These are phyloP conservation scores for Aethionema arabicum DNA, from an alignment of 345 rosid species.

Conservation along the genomic window DNA sequence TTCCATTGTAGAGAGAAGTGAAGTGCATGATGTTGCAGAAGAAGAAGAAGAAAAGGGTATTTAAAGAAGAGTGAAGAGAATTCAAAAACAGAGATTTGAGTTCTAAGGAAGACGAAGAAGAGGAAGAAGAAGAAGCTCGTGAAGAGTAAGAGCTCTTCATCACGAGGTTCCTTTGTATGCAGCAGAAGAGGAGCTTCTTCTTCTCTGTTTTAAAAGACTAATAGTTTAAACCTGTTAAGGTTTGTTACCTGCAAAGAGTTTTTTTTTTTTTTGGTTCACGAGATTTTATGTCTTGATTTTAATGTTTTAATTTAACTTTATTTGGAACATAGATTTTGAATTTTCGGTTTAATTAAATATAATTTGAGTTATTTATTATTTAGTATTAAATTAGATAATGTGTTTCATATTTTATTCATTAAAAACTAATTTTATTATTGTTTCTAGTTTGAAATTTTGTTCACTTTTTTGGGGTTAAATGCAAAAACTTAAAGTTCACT, in stretches of 20 bases:
- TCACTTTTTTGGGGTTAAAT: too few relatives aligned
- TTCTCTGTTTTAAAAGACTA: conserved; percentile 35
- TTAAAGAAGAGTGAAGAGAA: conserved; percentile 54
- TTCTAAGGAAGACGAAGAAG: conserved; percentile 41
- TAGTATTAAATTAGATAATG: too few relatives aligned
- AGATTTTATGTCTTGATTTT: conserved; percentile 53
- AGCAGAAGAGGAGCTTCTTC: conserved; percentile 38
- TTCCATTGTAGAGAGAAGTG: conserved; percentile 43
- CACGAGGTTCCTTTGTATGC: conserved; percentile 82
- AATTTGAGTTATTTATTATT: too few relatives aligned
- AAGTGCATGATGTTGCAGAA: conserved; percentile 42
- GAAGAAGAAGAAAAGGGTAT: conserved; percentile 44
- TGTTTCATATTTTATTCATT: too few relatives aligned
- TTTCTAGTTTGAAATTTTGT: too few relatives aligned
- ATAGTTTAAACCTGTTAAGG: conserved; percentile 27
- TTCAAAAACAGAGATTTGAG: conserved; percentile 39
- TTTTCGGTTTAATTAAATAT: too few relatives aligned
- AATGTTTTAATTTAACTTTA: conserved; percentile 30
- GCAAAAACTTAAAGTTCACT: too few relatives aligned
- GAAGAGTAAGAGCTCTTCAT: conserved; percentile 85
- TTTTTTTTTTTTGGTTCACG: conserved; percentile 49
- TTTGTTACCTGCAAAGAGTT: conserved; percentile 29
- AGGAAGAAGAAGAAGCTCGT: conserved; percentile 90
- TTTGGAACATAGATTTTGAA: not conserved
- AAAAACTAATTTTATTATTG: too few relatives aligned